phyloP scores from a whole-genome alignment of 345 rosid genomes.

The Hibiscus mutabilis region DNA sequence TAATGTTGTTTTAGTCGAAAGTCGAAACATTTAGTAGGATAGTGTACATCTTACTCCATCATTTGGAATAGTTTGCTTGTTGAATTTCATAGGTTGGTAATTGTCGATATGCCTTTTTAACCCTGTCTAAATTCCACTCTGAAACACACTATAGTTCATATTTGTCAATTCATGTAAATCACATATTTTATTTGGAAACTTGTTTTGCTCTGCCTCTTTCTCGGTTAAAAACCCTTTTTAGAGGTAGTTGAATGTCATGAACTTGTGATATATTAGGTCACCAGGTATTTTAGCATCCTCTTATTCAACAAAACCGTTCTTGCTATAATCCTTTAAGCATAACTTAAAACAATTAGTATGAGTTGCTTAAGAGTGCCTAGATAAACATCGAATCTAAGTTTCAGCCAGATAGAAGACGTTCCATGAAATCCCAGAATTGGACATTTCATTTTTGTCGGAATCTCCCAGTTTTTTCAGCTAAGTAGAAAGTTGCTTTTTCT shows the following conservation, averaged over 20 bases:
- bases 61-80: neutral
- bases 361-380: neutral
- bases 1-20: neutral
- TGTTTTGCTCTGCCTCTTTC: neutral
- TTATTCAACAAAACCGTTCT: neutral
- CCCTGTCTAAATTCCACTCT: neutral
- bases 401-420: neutral
- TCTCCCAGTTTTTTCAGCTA: neutral
- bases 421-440: neutral
- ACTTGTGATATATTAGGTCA: neutral
- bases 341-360: neutral
- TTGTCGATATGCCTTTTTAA: neutral
- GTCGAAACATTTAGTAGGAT: neutral
- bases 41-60: neutral
- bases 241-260: neutral
- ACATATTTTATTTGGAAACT: neutral
- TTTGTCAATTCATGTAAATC: neutral
- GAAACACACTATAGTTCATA: neutral
- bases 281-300: neutral
- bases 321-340: neutral
- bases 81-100: neutral
- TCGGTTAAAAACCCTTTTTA: neutral
- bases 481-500: neutral
- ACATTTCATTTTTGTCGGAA: neutral
- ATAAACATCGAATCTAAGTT: too few relatives aligned